Base-by-base conservation (phyloP, 2,329 filamentous ascomycete species). In the Talaromyces sp. region DNA sequence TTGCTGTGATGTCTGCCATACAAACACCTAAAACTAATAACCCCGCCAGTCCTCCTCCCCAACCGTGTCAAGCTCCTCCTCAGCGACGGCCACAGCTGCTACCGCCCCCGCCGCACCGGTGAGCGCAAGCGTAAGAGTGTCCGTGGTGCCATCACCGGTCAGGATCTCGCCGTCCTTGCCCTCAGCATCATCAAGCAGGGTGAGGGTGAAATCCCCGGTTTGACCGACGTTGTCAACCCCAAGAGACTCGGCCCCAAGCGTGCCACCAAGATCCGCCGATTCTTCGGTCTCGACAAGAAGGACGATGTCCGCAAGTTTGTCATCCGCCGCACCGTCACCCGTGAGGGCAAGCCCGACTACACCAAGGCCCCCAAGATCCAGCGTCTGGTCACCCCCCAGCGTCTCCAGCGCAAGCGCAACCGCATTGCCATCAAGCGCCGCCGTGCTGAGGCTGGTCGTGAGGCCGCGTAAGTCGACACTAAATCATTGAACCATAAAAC, bases 281-380 rank as follows among this genome's bases (percentile, higher is more conserved):
- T 99, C 90, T 99, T 98, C 86, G 89, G 92, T 85, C 91, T 99
- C 88, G 93, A 89, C 91, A 98, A 98, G 93, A 93, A 98, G 89
- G 95, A 99, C 87, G 95, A 99, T 91, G 93, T 98, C 83, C 93
- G 95, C 86, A 97, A 98, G 86, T 99, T 96, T 85, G 95, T 99
- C 82, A 98, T 99, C 78, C 95, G 95, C 81, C 95, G 95, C 81
- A 95, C 98, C 82, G 88, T 99, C 76, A 88, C 92, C 85, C 90
- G 89, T 78, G 95, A 98, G 87, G 93, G 92, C 84, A 96, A 95
- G 85, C 90, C 91, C 84, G 83, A 93, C 75, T 98, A 98, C 89
- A 97, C 93, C 90, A 99, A 99, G 91, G 95, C 95, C 75, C 95
- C 95, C 82, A 96, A 93, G 88, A 99, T 99, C 84, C 95, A 99